These are phyloP conservation scores for Trametes polyzona DNA, from an alignment of 1,284 basidiomycete species.

Conservation along the genomic window DNA sequence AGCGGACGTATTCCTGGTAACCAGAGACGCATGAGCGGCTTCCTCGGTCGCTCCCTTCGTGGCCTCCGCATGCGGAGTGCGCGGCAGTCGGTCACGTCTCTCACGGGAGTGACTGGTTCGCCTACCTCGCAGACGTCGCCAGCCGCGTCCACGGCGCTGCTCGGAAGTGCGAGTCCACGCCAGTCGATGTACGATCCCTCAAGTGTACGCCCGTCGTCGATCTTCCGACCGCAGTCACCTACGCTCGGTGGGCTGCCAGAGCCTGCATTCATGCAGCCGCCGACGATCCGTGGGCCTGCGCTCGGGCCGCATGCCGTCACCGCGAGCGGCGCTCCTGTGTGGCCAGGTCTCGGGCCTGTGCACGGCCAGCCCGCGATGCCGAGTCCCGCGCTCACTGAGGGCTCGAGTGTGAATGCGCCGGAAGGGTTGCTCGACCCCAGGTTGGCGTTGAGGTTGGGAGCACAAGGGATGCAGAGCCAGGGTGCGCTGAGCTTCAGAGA, in stretches of 20 bases:
- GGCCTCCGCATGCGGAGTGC: conserved; percentile 24
- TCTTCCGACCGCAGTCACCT: conserved; percentile 23
- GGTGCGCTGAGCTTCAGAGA: conserved; percentile 44
- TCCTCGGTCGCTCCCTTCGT: conserved; percentile 29
- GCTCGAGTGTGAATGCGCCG: conserved; percentile 30
- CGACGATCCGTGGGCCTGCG: not conserved
- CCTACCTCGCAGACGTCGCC: not conserved
- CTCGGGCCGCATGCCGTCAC: not conserved
- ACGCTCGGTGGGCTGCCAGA: conserved; percentile 19
- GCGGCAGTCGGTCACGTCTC: conserved; percentile 10
- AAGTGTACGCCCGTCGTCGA: conserved; percentile 11
- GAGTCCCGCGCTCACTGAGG: conserved; percentile 42
- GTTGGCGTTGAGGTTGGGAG: conserved; percentile 23
- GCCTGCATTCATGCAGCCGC: conserved; percentile 6
- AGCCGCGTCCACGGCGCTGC: not conserved
- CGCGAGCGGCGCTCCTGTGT: conserved; percentile 14
- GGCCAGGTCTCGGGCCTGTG: conserved; percentile 23
- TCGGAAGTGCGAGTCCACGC: conserved; percentile 6
- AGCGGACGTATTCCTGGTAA: conserved; percentile 1
- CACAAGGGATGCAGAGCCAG: conserved; percentile 37
- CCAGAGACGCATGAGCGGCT: conserved; percentile 21
- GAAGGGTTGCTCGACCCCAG: conserved; percentile 47
- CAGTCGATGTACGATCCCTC: conserved; percentile 6
- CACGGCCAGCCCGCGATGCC: conserved; percentile 31
- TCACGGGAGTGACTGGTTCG: not conserved